Base-by-base conservation (phyloP, 345 rosid species). In the Rhodamnia argentea region DNA sequence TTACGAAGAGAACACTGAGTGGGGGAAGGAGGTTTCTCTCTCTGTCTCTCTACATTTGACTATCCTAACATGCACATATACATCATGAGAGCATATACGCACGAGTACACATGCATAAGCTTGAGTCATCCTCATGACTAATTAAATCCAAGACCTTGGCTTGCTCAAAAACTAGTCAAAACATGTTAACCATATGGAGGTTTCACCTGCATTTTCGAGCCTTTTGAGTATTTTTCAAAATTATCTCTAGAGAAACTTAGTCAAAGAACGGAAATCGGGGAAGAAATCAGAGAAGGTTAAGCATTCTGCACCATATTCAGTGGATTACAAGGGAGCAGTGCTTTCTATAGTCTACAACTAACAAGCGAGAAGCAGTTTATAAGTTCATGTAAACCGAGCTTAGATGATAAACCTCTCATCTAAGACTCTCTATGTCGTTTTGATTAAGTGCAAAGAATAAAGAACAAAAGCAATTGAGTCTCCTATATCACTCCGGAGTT, bases 1-100 rank as follows among this genome's bases (percentile, higher is more conserved):
- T n/a, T 90, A 86, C 32, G 91, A 90, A 86, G 85, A 90, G 26
- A 87, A 84, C 75, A 90, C 89, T 14, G 23, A 83, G 52, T 90
- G 90, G 88, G 91, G 88, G 50, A 85, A 88, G 53, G 90, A 88
- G 91, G 91, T 87, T 12, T 53, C 53, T 74, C 50, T 62, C 54
- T 52, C 53, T 52, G 6, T 53, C 78, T 64, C 5, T 29, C 76
- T 18, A 54, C 57, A 54, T 16, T 53, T 53, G 56, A 53, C 18
- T 54, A 23, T 54, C 57, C 57, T 18, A 54, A 20, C 10, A 18
- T 54, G 57, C 57, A 54, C 57, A 20, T 54, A 18, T 54, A 54
- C 57, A 54, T 54, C 23, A 53, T 53, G 15, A 16, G 55, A 52
- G 54, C 18, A 16, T 16, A 16, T 64, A 64, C 13, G 18, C 12